Conservation (phyloP, 257 asterid genomes). For the Avicennia marina region DNA sequence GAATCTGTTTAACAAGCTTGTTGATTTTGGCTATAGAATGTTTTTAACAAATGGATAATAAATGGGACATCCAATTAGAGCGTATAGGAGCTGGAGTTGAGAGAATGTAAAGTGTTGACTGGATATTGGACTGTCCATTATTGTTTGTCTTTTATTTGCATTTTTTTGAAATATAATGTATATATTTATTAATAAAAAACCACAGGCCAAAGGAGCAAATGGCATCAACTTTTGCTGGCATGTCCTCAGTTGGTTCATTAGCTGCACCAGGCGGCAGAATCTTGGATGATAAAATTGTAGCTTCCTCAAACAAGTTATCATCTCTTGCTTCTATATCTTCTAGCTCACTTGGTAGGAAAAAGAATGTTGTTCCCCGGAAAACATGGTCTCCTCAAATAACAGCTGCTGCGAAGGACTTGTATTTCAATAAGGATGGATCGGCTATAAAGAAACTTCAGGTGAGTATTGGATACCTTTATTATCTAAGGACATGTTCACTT, state of each 20-base stretch:
- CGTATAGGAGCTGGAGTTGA: too few relatives aligned
- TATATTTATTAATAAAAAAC: too few relatives aligned
- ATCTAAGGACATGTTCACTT: too few relatives aligned
- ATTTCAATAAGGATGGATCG: constrained; percentile 94
- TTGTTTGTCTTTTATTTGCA: too few relatives aligned
- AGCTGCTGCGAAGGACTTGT: constrained; percentile 82
- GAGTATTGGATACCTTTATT: background rate
- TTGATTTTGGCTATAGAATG: too few relatives aligned
- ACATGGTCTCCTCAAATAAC: constrained; percentile 40
- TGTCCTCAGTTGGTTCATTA: constrained; percentile 71
- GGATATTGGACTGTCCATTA: too few relatives aligned
- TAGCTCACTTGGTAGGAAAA: constrained; percentile 49
- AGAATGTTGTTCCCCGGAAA: constrained; percentile 36
- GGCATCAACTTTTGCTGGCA: constrained; percentile 76
- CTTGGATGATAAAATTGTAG: constrained; percentile 41
- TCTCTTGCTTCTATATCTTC: constrained; percentile 65
- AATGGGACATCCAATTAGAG: too few relatives aligned
- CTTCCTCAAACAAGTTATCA: constrained; percentile 54
- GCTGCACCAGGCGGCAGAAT: constrained; percentile 61
- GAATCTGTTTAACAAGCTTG: too few relatives aligned
- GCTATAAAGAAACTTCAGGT: constrained; percentile 89
- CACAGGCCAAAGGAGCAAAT: constrained; percentile 33
- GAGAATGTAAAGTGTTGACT: too few relatives aligned
- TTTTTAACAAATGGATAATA: too few relatives aligned
- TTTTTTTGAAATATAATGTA: too few relatives aligned